A percentile compares a stretch with the other conserved stretches of the same genome.
These are phyloP conservation scores for Orobanche coerulescens DNA, from an alignment of 257 asterid species.

Conservation along the genomic window DNA sequence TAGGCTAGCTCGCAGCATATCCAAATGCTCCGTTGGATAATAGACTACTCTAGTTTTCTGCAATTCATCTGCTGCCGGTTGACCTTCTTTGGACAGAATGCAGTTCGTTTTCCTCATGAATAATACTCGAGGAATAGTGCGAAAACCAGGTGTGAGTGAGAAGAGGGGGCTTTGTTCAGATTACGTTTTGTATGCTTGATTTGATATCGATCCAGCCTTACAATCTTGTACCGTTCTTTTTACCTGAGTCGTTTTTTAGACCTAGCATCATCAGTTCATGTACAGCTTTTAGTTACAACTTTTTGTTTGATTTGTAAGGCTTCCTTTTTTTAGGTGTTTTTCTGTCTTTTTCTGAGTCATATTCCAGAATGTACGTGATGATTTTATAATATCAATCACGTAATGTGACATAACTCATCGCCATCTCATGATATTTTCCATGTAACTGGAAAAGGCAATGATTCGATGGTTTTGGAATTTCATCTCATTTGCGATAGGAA, in stretches of 20 bases:
- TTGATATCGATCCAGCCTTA: background rate
- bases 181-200: conserved; percentile 5
- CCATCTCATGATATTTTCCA: too few relatives aligned
- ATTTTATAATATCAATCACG: too few relatives aligned
- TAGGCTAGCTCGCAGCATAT: conserved; percentile 20
- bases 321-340: too few relatives aligned
- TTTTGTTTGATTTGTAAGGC: too few relatives aligned
- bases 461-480: too few relatives aligned
- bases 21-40: conserved; percentile 32
- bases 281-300: conserved; percentile 20
- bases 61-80: conserved; percentile 5
- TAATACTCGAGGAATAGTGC: background rate
- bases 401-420: too few relatives aligned
- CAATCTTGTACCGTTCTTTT: conserved; percentile 18
- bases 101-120: conserved; percentile 12
- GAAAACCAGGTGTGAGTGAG: conserved; percentile 5
- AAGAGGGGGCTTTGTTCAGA: background rate
- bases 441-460: too few relatives aligned
- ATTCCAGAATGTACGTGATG: too few relatives aligned
- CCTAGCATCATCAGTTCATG: conserved; percentile 21
- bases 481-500: too few relatives aligned
- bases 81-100: background rate
- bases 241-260: conserved; percentile 19
- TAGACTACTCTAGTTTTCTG: background rate
- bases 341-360: background rate